phyloP scores from a whole-genome alignment of 2,329 filamentous ascomycete genomes.

The Leptographium wingfieldii region DNA sequence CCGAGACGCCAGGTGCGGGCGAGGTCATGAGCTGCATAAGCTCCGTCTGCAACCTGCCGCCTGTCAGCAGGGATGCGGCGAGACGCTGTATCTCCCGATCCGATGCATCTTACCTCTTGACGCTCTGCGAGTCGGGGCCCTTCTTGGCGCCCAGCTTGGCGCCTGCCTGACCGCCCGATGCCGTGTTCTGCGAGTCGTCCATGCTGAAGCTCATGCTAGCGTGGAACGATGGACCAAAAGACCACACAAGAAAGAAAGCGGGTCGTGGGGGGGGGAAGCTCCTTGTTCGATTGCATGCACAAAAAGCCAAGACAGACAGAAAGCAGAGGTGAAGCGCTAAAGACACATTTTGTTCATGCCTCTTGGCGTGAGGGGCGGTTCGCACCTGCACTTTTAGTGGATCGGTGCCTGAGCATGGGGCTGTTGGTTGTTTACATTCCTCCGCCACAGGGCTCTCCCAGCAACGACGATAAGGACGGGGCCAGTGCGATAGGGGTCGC shows the following conservation, averaged over 20 bases:
- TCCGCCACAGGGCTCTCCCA: background rate
- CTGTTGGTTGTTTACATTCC: slow-evolving; percentile 3
- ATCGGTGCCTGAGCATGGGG: background rate
- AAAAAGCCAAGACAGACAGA: background rate
- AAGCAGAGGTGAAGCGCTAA: background rate
- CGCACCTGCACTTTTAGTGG: background rate
- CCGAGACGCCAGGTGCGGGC: slow-evolving; percentile 82
- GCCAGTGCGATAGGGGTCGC: too few relatives aligned
- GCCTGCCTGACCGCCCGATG: slow-evolving; percentile 47
- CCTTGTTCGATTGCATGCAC: background rate
- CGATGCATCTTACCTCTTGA: slow-evolving; percentile 50
- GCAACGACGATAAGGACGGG: background rate
- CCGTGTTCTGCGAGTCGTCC: slow-evolving; percentile 56
- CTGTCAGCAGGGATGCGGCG: background rate
- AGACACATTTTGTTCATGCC: background rate
- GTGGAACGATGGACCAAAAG: background rate
- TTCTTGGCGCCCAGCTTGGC: slow-evolving; percentile 51
- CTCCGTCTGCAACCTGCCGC: slow-evolving; percentile 75
- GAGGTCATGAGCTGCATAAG: slow-evolving; percentile 98
- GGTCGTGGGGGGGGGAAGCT: background rate
- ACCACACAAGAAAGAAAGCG: background rate
- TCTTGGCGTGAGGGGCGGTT: background rate
- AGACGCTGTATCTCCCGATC: too few relatives aligned
- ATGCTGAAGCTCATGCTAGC: slow-evolving; percentile 37
- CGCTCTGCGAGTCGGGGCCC: slow-evolving; percentile 56